Conservation (phyloP, 2,329 filamentous ascomycete species). For the Paecilomyces formosus region DNA sequence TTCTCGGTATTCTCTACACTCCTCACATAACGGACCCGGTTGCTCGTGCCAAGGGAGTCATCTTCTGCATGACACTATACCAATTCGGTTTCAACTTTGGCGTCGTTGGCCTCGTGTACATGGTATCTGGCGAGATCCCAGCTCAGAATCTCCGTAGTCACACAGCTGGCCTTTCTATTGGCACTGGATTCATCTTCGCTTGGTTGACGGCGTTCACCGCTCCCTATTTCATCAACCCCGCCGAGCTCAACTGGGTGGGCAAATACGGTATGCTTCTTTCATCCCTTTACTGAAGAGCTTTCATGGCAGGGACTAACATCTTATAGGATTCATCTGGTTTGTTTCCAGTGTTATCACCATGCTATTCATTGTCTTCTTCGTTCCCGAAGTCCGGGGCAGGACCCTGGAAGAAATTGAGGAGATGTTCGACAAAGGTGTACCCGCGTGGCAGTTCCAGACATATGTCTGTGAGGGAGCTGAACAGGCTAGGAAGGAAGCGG, state of each 20-base stretch:
- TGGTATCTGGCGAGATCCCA: constrained; percentile 25
- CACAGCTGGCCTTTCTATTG: constrained; percentile 32
- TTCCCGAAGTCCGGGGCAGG: constrained; percentile 20
- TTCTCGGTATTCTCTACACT: background rate
- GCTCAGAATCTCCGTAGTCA: constrained; percentile 34
- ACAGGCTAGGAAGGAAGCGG: background rate
- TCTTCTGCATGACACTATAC: background rate
- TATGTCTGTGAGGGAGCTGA: constrained; percentile 1
- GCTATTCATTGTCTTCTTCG: constrained; percentile 22
- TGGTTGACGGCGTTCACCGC: constrained; percentile 35
- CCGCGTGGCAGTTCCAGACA: constrained; percentile 1
- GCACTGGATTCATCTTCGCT: constrained; percentile 34
- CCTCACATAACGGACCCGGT: background rate
- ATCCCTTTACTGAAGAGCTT: background rate
- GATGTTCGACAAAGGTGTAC: constrained; percentile 1
- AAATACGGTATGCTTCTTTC: constrained; percentile 8
- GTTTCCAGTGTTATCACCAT: constrained; percentile 26
- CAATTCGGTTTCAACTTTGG: constrained; percentile 16
- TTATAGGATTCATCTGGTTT: constrained; percentile 33
- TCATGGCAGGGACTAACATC: background rate
- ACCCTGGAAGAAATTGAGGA: constrained; percentile 17
- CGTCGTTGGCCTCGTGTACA: constrained; percentile 21
- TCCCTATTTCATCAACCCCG: constrained; percentile 39
- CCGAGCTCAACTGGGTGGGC: constrained; percentile 27
- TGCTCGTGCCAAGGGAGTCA: background rate